Percentiles rank a stretch among this genome's conserved stretches.
These are phyloP conservation scores for Parachlorella kessleri DNA, from an alignment of 139 green algal genomes.

Conservation along the genomic window DNA sequence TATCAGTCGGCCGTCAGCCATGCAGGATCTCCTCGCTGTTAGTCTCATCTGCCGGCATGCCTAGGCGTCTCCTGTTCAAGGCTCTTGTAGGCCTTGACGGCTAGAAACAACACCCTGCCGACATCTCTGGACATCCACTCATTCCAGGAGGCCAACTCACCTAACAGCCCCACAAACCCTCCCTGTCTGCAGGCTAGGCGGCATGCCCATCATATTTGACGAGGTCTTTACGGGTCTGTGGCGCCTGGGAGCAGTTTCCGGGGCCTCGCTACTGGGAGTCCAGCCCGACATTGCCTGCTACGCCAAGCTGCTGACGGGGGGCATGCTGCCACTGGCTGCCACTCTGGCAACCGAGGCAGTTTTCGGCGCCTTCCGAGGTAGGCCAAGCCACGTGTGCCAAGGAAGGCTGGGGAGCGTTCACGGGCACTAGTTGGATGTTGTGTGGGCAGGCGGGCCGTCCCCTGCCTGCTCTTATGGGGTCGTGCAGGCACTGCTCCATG, in stretches of 20 bases:
- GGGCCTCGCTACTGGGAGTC: slow-evolving; percentile 67
- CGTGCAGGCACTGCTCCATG: too few species aligned
- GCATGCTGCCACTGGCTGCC: slow-evolving; percentile 81
- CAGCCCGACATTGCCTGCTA: slow-evolving; percentile 94
- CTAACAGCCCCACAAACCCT: too few species aligned
- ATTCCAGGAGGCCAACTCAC: not conserved
- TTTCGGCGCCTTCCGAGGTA: slow-evolving; percentile 84
- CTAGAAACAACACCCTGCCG: not conserved
- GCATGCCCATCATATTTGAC: slow-evolving; percentile 93
- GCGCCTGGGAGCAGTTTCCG: slow-evolving; percentile 75
- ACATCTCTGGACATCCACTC: not conserved
- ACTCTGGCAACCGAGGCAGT: slow-evolving; percentile 83
- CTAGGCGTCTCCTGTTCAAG: too few species aligned
- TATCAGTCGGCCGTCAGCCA: too few species aligned
- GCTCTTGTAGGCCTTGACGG: too few species aligned
- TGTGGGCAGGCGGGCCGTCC: too few species aligned
- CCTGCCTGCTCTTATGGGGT: too few species aligned
- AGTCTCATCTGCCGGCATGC: not conserved
- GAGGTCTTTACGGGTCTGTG: slow-evolving; percentile 96
- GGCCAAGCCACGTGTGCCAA: too few species aligned
- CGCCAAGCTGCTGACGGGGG: slow-evolving; percentile 93
- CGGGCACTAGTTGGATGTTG: too few species aligned
- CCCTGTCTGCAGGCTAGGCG: slow-evolving; percentile 9
- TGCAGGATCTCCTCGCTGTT: not conserved
- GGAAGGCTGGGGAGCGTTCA: too few species aligned